Percentiles rank a stretch among this genome's conserved stretches.
phyloP scores from a whole-genome alignment of 345 rosid species.

The Turnera subulata region DNA sequence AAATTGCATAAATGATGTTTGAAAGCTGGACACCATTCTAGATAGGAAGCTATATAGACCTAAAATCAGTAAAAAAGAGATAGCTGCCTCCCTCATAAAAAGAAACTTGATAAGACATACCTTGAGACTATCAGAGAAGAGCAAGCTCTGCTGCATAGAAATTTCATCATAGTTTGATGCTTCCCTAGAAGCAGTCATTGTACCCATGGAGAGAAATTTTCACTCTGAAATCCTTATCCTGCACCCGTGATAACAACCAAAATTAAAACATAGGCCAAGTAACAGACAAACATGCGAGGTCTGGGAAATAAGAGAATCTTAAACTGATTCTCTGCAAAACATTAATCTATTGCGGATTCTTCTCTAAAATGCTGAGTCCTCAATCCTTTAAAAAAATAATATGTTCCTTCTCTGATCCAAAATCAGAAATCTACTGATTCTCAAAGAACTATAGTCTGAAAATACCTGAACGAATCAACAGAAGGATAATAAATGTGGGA shows the following conservation, averaged over 20 bases:
- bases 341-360: neutral
- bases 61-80: no score
- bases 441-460: neutral
- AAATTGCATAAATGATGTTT: neutral
- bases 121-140: constrained; percentile 85
- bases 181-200: constrained; percentile 59
- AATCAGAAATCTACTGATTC: neutral
- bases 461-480: constrained; percentile 1
- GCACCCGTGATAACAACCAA: constrained; percentile 18
- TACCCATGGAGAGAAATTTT: constrained; percentile 21
- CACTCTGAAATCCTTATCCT: constrained; percentile 14
- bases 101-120: constrained; percentile 23
- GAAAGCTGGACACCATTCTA: neutral
- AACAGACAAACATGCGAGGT: neutral
- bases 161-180: constrained; percentile 72
- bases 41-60: neutral
- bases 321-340: neutral
- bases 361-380: neutral
- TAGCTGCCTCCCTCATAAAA: no score
- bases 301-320: neutral
- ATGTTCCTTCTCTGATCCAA: neutral
- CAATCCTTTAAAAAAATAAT: neutral
- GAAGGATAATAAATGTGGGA: no score
- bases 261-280: constrained; percentile 13
- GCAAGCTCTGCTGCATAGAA: constrained; percentile 80